Conservation (phyloP, 2,329 filamentous ascomycete species). For the Fusarium heterosporum region DNA sequence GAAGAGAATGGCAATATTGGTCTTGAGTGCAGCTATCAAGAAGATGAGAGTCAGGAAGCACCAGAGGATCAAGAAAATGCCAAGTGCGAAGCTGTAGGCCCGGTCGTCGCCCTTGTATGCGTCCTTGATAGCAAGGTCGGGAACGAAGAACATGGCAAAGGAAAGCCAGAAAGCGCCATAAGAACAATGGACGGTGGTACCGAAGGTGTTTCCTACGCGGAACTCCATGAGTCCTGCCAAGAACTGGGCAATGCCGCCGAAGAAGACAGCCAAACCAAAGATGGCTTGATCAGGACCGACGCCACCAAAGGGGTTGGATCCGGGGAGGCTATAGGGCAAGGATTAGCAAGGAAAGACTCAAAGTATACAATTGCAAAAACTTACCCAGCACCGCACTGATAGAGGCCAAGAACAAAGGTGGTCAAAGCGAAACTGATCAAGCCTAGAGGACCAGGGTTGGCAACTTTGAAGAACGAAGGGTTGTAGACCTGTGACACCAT, state of each 20-base stretch:
- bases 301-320: slow-evolving; percentile 49
- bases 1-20: slow-evolving; percentile 67
- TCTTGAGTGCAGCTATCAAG: slow-evolving; percentile 66
- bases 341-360: neutral
- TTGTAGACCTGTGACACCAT: slow-evolving; percentile 53
- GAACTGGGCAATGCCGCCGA: slow-evolving; percentile 76
- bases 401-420: slow-evolving; percentile 68
- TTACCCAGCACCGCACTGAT: slow-evolving; percentile 61
- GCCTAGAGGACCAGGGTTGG: slow-evolving; percentile 70
- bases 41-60: slow-evolving; percentile 69
- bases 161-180: slow-evolving; percentile 73
- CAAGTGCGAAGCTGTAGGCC: slow-evolving; percentile 63
- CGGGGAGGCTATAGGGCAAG: slow-evolving; percentile 47
- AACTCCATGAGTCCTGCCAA: slow-evolving; percentile 71
- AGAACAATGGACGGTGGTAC: slow-evolving; percentile 69
- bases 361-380: slow-evolving; percentile 42
- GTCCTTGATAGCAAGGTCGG: slow-evolving; percentile 62
- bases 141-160: slow-evolving; percentile 67
- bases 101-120: slow-evolving; percentile 56
- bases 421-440: slow-evolving; percentile 74
- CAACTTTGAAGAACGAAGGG: slow-evolving; percentile 59
- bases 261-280: slow-evolving; percentile 57
- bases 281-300: slow-evolving; percentile 53
- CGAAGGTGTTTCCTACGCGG: slow-evolving; percentile 70
- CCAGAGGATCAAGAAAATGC: slow-evolving; percentile 70